Base-by-base conservation (phyloP, 2,329 filamentous ascomycete genomes). In the Alternaria hordeiaustralica region DNA sequence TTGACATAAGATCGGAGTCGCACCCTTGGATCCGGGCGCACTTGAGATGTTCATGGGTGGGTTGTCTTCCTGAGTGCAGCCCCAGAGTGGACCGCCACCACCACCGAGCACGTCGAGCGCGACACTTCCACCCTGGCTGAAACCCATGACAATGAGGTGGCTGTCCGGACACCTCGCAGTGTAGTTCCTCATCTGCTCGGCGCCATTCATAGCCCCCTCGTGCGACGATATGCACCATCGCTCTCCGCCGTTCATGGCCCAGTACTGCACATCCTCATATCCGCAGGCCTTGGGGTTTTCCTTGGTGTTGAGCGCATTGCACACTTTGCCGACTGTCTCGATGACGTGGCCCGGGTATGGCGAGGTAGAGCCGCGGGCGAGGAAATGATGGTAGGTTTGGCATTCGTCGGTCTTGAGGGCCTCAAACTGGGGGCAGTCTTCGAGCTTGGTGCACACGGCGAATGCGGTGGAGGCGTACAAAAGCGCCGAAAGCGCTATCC, bases 161-260 rank as follows among this genome's bases (percentile, higher is more conserved):
- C 71, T 74, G 57, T 74, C 68, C 11, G 73, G 73, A 50, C 73
- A 75, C 41, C 69, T 61, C 33, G 65, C 58, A 10, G 71, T 73
- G 60, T 75, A 75, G 60, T 74, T 74, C 41, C 68, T 68, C 71
- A 75, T 72, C 50, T 75, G 72, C 28, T 61, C 70, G 1, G 69
- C 69, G 47, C 72, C 71, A 18, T 74, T 70, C 18, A 74, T 9
- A 2, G 72, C 71, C 13, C 72, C 72, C 55, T 74, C 71, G 20
- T 75, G 69, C 41, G 71, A 68, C 25, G 71, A 74, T 44, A 68
- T 66, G 57, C 72, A 74, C 72, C 72, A 75, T 6, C 49, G 49
- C 13, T 72, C 72, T 9, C 67, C 70, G 21, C 71, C 72, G 18
- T 73, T 75, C 67, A 69, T 67, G 26, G 72, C 72, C 51, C 60